Percentiles rank a stretch among this genome's conserved stretches.
phyloP scores from a whole-genome alignment of 495 filamentous ascomycete genomes.

The Lasiosphaeria hispida region DNA sequence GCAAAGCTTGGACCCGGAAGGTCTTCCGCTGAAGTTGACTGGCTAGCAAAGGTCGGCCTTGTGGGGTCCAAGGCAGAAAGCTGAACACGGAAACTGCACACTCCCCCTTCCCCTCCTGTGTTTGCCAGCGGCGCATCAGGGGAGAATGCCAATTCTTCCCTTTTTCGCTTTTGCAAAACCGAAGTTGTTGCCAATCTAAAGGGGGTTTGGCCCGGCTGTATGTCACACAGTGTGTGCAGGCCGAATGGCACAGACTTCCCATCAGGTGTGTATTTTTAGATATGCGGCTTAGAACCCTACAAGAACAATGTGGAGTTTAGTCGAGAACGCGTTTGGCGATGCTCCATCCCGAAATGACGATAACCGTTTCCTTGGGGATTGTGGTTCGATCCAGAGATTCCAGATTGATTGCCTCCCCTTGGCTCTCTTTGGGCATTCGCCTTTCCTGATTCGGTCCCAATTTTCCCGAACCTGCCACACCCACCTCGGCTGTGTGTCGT shows the following conservation, averaged over 20 bases:
- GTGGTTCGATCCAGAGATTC: constrained; percentile 27
- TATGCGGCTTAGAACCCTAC: neutral
- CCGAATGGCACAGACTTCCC: neutral
- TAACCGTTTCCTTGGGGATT: constrained; percentile 11
- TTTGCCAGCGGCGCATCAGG: too few species aligned
- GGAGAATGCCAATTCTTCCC: too few species aligned
- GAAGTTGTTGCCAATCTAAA: too few species aligned
- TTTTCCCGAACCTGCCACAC: neutral
- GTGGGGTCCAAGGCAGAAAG: too few species aligned
- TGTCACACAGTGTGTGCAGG: constrained; percentile 9
- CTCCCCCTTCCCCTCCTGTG: too few species aligned
- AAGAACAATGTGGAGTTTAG: constrained; percentile 10
- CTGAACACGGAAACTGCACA: too few species aligned
- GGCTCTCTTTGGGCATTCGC: constrained; percentile 1
- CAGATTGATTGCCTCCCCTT: constrained; percentile 20
- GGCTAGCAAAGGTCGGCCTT: too few species aligned
- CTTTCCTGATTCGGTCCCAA: constrained; percentile 10
- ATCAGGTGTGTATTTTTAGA: constrained; percentile 6
- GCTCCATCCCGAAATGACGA: constrained; percentile 18
- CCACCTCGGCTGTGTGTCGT: too few species aligned
- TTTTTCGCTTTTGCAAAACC: too few species aligned
- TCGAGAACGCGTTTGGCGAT: neutral
- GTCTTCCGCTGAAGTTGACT: too few species aligned
- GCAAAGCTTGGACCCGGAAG: too few species aligned
- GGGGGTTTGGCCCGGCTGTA: neutral